These are phyloP conservation scores for Aspergillus asperescens DNA, from an alignment of 495 filamentous ascomycete species.

Conservation along the genomic window DNA sequence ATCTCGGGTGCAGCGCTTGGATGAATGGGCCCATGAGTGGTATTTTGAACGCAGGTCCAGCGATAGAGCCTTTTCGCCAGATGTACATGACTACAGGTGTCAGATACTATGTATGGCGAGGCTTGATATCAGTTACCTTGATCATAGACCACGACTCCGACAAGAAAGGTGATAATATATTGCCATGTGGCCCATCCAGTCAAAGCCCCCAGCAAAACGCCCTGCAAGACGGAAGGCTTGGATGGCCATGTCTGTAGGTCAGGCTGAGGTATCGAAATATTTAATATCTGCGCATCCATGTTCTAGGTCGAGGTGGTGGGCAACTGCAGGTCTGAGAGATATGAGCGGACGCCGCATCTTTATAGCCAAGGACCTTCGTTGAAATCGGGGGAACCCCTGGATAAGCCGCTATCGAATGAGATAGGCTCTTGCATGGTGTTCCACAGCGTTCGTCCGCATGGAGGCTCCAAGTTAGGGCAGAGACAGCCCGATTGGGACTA, in stretches of 20 bases:
- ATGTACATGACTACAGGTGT: constrained; percentile 63
- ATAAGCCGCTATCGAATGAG: no score
- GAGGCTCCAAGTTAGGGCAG: no score
- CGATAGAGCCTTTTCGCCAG: constrained; percentile 74
- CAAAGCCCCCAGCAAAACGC: not conserved
- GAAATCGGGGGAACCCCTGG: no score
- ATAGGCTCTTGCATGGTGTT: no score
- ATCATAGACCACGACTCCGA: constrained; percentile 29
- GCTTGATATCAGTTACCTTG: constrained; percentile 22
- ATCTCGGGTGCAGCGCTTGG: constrained; percentile 78
- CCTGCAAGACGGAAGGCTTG: not conserved
- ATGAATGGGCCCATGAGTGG: constrained; percentile 92
- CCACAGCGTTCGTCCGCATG: not conserved
- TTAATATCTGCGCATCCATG: no score
- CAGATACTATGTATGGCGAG: not conserved
- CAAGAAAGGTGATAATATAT: constrained; percentile 23
- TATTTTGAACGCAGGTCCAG: constrained; percentile 70
- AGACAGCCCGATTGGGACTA: not conserved
- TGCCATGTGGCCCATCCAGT: constrained; percentile 24
- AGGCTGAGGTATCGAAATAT: not conserved
- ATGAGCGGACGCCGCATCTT: no score
- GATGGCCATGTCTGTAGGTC: not conserved
- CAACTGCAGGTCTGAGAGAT: no score
- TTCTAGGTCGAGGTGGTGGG: no score
- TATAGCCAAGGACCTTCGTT: no score